Evolutionary conservation across 441 rosid genomes (phyloP).

Genomic region (Omphalea diandra): DNA sequence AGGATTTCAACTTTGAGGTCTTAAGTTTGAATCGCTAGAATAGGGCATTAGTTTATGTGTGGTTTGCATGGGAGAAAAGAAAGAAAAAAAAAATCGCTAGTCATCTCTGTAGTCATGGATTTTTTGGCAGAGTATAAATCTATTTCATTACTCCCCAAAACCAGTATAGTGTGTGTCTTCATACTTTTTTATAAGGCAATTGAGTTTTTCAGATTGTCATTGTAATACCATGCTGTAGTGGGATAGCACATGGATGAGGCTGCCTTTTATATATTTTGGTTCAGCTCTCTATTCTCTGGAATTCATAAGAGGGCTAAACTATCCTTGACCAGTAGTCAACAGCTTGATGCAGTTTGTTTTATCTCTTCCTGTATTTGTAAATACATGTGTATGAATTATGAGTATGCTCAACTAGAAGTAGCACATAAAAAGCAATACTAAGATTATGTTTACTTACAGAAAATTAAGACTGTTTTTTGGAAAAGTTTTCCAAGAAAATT

Average conservation of each 20-base stretch:
- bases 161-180: neutral
- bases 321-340: neutral
- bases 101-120: neutral
- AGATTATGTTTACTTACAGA: no score
- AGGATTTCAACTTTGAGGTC: neutral
- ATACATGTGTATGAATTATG: no score
- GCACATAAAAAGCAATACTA: no score
- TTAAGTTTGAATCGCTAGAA: neutral
- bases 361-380: no score
- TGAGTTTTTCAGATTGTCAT: neutral
- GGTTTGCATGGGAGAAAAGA: no score
- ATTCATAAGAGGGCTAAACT: neutral
- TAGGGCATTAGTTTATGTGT: neutral
- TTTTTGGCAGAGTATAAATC: neutral
- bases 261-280: neutral
- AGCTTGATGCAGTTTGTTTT: neutral
- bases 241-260: neutral
- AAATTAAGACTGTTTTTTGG: no score
- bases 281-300: neutral
- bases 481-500: no score
- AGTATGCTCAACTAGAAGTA: no score
- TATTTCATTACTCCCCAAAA: conserved; percentile 2
- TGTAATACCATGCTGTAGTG: neutral
- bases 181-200: neutral
- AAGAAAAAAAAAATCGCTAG: neutral